Evolutionary conservation across 176 grass and related monocot species (phyloP).

Genomic region (Oryza longistaminata): DNA sequence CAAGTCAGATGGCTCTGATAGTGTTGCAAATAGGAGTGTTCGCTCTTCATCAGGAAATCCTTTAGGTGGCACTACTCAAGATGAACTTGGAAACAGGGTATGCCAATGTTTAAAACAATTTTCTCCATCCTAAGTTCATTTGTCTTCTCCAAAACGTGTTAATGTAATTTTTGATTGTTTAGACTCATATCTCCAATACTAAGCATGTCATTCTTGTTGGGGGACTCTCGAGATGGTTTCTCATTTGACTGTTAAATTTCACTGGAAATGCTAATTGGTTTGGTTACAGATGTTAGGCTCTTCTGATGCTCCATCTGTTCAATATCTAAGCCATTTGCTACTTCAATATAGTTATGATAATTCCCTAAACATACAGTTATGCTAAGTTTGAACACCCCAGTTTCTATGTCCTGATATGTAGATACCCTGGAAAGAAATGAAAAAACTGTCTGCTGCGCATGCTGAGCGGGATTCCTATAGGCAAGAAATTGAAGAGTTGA

Average conservation of each 20-base stretch:
- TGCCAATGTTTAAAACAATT: slow-evolving; percentile 18
- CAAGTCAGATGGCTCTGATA: slow-evolving; percentile 82
- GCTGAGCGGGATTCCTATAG: slow-evolving; percentile 71
- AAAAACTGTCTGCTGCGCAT: slow-evolving; percentile 74
- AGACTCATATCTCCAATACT: neutral
- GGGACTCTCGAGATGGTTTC: neutral
- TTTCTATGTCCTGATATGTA: slow-evolving; percentile 20
- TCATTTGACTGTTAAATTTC: neutral
- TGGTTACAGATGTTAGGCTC: neutral
- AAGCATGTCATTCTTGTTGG: neutral
- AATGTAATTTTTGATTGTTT: neutral
- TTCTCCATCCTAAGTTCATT: neutral
- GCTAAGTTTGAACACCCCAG: neutral
- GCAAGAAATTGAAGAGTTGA: slow-evolving; percentile 78
- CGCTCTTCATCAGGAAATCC: slow-evolving; percentile 57
- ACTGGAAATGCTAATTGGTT: slow-evolving; percentile 5
- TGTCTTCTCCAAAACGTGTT: neutral
- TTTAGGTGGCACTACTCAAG: slow-evolving; percentile 48
- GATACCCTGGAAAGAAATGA: slow-evolving; percentile 2
- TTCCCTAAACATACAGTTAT: neutral
- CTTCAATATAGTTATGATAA: neutral
- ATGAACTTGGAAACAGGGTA: slow-evolving; percentile 81
- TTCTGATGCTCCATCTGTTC: neutral
- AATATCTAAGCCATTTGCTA: neutral
- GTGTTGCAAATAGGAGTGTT: slow-evolving; percentile 47